A percentile compares a stretch with the other conserved stretches of the same genome.
phyloP scores from a whole-genome alignment of 305 asterid species.

The Fraxinus paxiana region DNA sequence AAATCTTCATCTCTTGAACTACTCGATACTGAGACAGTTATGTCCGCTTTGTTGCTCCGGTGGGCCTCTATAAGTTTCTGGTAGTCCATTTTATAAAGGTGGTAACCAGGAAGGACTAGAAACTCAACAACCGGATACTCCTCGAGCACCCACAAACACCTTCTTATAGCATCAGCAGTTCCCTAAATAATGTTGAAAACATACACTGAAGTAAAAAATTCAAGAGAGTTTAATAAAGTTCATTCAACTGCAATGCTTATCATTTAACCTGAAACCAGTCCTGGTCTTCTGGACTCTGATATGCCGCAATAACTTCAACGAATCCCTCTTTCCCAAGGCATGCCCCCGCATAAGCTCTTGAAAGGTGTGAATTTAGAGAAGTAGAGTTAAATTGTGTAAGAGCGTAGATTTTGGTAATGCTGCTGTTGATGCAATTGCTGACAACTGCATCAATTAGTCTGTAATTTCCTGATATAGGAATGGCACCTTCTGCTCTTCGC shows the following conservation, averaged over 20 bases:
- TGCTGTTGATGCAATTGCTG: constrained; percentile 87
- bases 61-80: constrained; percentile 51
- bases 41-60: constrained; percentile 37
- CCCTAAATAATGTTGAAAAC: constrained; percentile 41
- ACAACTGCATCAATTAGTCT: constrained; percentile 71
- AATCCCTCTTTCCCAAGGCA: constrained; percentile 57
- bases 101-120: constrained; percentile 74
- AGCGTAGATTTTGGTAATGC: constrained; percentile 65
- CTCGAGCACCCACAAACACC: constrained; percentile 68
- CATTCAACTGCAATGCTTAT: not conserved
- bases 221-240: not conserved
- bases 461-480: constrained; percentile 80
- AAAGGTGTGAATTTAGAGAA: constrained; percentile 77
- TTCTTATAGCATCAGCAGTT: constrained; percentile 75
- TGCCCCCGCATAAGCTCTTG: constrained; percentile 64
- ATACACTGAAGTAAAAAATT: not conserved
- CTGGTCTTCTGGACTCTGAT: constrained; percentile 71
- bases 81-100: constrained; percentile 71
- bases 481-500: constrained; percentile 72
- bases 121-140: constrained; percentile 54
- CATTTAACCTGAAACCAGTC: constrained; percentile 75
- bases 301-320: constrained; percentile 83
- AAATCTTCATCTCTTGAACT: constrained; percentile 28
- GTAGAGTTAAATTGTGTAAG: constrained; percentile 81
- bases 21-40: constrained; percentile 49